These are phyloP conservation scores for Periconia digitata DNA, from an alignment of 2,329 filamentous ascomycete species.

Conservation along the genomic window DNA sequence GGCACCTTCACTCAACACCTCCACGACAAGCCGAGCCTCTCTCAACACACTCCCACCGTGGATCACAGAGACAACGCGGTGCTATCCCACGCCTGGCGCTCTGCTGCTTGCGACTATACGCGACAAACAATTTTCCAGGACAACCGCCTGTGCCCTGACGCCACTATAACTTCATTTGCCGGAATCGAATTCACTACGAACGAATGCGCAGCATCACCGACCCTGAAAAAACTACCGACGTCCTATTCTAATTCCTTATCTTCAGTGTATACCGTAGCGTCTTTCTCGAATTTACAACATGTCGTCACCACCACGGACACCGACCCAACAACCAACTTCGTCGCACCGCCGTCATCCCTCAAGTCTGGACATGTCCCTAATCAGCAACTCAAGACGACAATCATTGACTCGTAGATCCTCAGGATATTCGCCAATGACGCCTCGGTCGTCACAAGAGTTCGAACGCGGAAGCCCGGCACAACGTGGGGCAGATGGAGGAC, in stretches of 20 bases:
- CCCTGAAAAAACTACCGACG: neutral
- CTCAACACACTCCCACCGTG: slow-evolving; percentile 6
- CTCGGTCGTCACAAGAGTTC: slow-evolving; percentile 43
- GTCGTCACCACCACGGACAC: slow-evolving; percentile 48
- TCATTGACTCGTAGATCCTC: slow-evolving; percentile 47
- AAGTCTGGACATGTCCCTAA: slow-evolving; percentile 47
- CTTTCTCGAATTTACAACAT: slow-evolving; percentile 19
- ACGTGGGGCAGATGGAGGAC: slow-evolving; percentile 53
- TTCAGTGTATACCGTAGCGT: neutral
- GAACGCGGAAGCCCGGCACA: slow-evolving; percentile 44
- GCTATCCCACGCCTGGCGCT: slow-evolving; percentile 2
- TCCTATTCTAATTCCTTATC: neutral
- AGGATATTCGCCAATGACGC: slow-evolving; percentile 49
- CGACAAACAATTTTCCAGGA: neutral
- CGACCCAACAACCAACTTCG: slow-evolving; percentile 37
- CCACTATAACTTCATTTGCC: neutral
- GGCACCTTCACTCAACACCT: slow-evolving; percentile 3
- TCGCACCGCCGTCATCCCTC: slow-evolving; percentile 45
- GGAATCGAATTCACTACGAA: neutral
- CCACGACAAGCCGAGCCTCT: slow-evolving; percentile 8
- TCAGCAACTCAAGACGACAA: slow-evolving; percentile 38
- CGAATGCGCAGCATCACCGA: slow-evolving; percentile 7
- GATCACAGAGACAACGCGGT: neutral
- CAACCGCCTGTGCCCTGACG: neutral
- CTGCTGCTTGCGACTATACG: slow-evolving; percentile 1